These are phyloP conservation scores for Stylonectria norvegica DNA, from an alignment of 2,329 filamentous ascomycete genomes.

Conservation along the genomic window DNA sequence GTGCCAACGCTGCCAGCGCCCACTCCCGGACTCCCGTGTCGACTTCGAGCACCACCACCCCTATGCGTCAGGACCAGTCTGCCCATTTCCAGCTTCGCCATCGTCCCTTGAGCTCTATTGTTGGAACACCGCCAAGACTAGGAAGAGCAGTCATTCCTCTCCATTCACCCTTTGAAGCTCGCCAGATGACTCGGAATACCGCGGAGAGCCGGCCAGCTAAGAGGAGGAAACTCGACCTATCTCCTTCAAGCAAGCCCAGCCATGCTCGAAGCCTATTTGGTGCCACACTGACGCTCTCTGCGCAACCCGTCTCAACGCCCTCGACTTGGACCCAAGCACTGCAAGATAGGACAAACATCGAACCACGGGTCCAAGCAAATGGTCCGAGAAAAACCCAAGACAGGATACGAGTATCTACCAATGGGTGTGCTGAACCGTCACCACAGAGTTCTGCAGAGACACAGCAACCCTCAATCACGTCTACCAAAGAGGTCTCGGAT, in stretches of 20 bases:
- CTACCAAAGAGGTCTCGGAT: too few relatives aligned
- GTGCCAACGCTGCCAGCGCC: conserved; percentile 43
- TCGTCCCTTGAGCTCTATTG: conserved; percentile 40
- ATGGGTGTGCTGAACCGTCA: too few relatives aligned
- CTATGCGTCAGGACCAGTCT: conserved; percentile 19
- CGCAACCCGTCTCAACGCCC: conserved; percentile 15
- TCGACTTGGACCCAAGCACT: conserved; percentile 14
- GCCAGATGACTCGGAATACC: conserved; percentile 19
- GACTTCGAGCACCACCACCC: conserved; percentile 17
- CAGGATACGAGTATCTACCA: too few relatives aligned
- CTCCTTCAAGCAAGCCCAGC: conserved; percentile 32
- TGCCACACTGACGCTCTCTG: conserved; percentile 30
- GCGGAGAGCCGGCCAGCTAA: conserved; percentile 24
- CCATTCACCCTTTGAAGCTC: conserved; percentile 34
- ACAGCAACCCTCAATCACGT: too few relatives aligned
- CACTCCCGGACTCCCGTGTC: conserved; percentile 34
- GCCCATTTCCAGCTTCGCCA: conserved; percentile 39
- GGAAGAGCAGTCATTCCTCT: conserved; percentile 33
- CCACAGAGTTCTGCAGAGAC: too few relatives aligned
- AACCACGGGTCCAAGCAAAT: neutral
- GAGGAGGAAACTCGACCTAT: conserved; percentile 26
- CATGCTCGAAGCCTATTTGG: conserved; percentile 37
- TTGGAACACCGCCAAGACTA: conserved; percentile 29
- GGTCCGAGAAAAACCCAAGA: neutral
- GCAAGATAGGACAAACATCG: conserved; percentile 19